Conservation (phyloP, 768 basidiomycete genomes). For the Panaeolus papilionaceus region DNA sequence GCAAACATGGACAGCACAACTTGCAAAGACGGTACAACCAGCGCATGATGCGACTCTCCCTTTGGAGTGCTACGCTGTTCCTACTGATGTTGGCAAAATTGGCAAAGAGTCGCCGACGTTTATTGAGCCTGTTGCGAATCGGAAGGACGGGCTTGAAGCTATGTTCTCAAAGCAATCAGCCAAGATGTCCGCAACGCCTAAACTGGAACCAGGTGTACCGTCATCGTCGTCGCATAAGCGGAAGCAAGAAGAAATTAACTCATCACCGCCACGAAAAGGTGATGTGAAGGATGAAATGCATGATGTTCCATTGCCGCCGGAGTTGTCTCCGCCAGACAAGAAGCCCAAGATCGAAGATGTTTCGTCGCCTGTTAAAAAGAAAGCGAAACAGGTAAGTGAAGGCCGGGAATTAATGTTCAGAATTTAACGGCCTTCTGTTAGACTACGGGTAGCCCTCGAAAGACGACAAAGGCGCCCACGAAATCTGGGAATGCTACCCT, state of each 20-base stretch:
- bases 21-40: conserved; percentile 66
- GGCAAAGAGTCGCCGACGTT: conserved; percentile 84
- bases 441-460: not conserved
- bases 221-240: not conserved
- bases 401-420: not conserved
- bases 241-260: not conserved
- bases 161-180: conserved; percentile 21
- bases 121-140: conserved; percentile 74
- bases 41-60: conserved; percentile 54
- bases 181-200: not conserved
- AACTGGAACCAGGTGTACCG: not conserved
- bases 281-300: not conserved
- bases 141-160: conserved; percentile 22
- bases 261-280: not conserved
- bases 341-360: not conserved
- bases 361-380: not conserved
- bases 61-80: conserved; percentile 88
- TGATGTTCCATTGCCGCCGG: not conserved
- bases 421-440: not conserved
- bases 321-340: not conserved
- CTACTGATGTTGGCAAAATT: conserved; percentile 90
- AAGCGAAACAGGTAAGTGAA: not conserved
- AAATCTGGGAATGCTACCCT: conserved; percentile 3
- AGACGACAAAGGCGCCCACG: not conserved
- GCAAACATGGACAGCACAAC: conserved; percentile 64